These are phyloP conservation scores for Trametes coccinea DNA, from an alignment of 768 basidiomycete genomes.

Conservation along the genomic window DNA sequence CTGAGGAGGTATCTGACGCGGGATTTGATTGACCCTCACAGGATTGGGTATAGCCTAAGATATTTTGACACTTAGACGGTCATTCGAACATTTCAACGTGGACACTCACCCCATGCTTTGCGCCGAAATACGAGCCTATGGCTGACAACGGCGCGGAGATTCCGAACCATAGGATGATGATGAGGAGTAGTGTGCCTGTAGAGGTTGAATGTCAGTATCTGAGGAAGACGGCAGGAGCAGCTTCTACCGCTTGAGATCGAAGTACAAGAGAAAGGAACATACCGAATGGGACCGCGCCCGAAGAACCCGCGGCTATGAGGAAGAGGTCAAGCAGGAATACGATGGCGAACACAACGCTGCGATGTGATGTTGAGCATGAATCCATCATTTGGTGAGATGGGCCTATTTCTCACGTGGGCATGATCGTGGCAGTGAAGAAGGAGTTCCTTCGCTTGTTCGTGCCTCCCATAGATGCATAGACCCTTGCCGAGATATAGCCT, in stretches of 20 bases:
- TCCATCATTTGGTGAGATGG: neutral
- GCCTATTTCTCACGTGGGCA: constrained; percentile 69
- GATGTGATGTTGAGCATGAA: neutral
- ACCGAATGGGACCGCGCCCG: constrained; percentile 97
- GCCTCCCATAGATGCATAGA: constrained; percentile 81
- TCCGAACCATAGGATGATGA: constrained; percentile 88
- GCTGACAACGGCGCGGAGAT: constrained; percentile 90
- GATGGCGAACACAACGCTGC: constrained; percentile 76
- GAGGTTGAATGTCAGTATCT: neutral
- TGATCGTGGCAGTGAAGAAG: constrained; percentile 82
- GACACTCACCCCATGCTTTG: constrained; percentile 75
- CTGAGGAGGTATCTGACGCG: constrained; percentile 89
- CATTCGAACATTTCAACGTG: too few species aligned
- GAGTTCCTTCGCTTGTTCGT: constrained; percentile 76
- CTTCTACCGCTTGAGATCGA: neutral
- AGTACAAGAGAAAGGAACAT: constrained; percentile 21
- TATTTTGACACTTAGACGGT: neutral
- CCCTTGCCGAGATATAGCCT: constrained; percentile 84
- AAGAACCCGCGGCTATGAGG: constrained; percentile 80
- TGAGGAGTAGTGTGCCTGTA: constrained; percentile 79
- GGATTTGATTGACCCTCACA: constrained; percentile 88
- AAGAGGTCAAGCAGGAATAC: constrained; percentile 93
- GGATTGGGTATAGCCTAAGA: constrained; percentile 72
- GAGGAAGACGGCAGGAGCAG: neutral
- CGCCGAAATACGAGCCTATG: constrained; percentile 83